Evolutionary conservation across 2,329 filamentous ascomycete species (phyloP), one percentile per base, ranked within the genome.

Genomic region (Ophiostoma piceae): DNA sequence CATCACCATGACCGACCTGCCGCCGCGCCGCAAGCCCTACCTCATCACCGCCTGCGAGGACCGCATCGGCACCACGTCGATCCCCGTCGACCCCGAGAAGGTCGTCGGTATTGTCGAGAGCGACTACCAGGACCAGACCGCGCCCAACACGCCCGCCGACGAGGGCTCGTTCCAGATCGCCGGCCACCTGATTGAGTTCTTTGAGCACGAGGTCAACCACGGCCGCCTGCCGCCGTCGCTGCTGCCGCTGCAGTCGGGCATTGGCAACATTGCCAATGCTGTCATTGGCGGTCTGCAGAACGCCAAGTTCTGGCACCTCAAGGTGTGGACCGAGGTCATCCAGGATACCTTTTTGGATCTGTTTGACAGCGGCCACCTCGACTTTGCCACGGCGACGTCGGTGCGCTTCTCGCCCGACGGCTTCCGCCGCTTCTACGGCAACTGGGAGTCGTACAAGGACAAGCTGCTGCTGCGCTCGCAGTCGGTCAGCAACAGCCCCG

Each of bases 331-430:
- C 32, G 92, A 96, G 80, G 92, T 96, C 66, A 88, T 96, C 70
- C 92, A 96, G 82, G 92, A 96, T 78, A 93, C 91, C 29, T 96
- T 96, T 87, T 86, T 96, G 32, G 93, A 96, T 78, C 90, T 96
- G 69, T 96, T 96, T 80, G 93, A 96, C 83, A 90, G 87, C 71
- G 92, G 92, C 35, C 89, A 92, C 77, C 85, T 96, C 26, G 92
- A 96, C 81, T 96, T 95, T 76, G 93, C 92, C 64, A 96, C 92
- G 0, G 92, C 92, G 54, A 96, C 92, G 7, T 94, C 91, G 2
- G 92, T 96, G 76, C 91, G 92, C 75, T 96, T 96, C 85, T 94
- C 91, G 0, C 93, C 92, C 6, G 92, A 94, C 4, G 93, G 92
- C 62, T 96, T 96, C 85, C 87, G 92, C 80, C 90, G 92, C 75